Percentiles rank a stretch among this genome's conserved stretches.
These are phyloP conservation scores for Thelonectria rubi DNA, from an alignment of 2,329 filamentous ascomycete genomes.

Conservation along the genomic window DNA sequence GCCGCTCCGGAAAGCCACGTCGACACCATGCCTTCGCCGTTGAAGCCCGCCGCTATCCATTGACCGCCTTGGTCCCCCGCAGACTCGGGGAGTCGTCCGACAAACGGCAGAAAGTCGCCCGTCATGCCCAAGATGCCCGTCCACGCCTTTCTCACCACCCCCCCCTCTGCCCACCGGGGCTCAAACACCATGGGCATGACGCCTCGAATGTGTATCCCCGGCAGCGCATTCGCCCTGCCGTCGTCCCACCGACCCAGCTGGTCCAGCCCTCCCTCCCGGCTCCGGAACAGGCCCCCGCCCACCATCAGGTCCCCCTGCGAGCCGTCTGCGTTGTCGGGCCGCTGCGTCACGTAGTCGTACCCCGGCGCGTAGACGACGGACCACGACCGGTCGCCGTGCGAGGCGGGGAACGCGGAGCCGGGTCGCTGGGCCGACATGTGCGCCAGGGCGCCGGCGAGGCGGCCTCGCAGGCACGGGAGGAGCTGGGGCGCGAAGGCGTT, in stretches of 20 bases:
- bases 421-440: conserved; percentile 62
- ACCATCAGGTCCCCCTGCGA: conserved; percentile 59
- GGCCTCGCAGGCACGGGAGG: conserved; percentile 57
- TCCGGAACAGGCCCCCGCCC: conserved; percentile 61
- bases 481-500: conserved; percentile 64
- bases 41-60: conserved; percentile 63
- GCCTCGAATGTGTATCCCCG: conserved; percentile 51
- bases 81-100: conserved; percentile 51
- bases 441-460: conserved; percentile 55
- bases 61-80: conserved; percentile 46
- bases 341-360: conserved; percentile 64
- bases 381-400: conserved; percentile 56
- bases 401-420: conserved; percentile 45
- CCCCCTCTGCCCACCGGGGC: conserved; percentile 47
- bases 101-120: conserved; percentile 59
- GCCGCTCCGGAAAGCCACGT: conserved; percentile 62
- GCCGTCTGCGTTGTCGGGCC: conserved; percentile 45
- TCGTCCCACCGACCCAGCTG: conserved; percentile 60
- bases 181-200: conserved; percentile 55
- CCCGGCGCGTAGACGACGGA: conserved; percentile 56
- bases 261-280: conserved; percentile 53
- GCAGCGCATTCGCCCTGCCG: conserved; percentile 50
- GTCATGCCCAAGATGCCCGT: conserved; percentile 59
- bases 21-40: conserved; percentile 63
- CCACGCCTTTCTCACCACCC: conserved; percentile 55